Conservation (phyloP, 1,284 basidiomycete genomes). For the Microbotryum scabiosae region DNA sequence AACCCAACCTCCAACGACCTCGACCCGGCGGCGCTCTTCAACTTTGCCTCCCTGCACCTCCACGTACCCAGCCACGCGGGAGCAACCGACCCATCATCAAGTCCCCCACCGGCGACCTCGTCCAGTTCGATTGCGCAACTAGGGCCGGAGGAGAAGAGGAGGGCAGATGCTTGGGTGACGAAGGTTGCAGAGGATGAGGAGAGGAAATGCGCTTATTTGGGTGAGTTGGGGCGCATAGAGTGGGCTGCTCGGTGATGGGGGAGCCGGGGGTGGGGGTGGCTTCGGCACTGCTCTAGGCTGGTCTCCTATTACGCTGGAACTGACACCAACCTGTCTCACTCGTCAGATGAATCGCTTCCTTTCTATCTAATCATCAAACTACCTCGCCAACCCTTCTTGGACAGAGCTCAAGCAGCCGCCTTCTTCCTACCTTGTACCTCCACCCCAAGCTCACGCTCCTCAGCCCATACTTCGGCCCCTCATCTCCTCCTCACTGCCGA, state of each 20-base stretch:
- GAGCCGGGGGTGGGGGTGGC: too few relatives aligned
- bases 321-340: neutral
- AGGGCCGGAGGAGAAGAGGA: neutral
- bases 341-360: constrained; percentile 9
- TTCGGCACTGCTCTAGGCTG: neutral
- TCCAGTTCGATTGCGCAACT: neutral
- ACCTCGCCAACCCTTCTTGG: constrained; percentile 1
- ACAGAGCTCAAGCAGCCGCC: constrained; percentile 10
- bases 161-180: constrained; percentile 1
- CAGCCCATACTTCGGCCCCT: neutral
- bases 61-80: neutral
- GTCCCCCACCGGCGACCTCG: neutral
- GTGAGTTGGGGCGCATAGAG: neutral
- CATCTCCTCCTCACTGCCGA: constrained; percentile 15
- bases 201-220: neutral
- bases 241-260: neutral
- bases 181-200: neutral
- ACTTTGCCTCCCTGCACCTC: neutral
- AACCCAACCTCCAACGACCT: neutral
- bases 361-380: constrained; percentile 15
- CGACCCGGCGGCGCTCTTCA: constrained; percentile 1
- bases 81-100: neutral
- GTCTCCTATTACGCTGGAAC: neutral
- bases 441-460: too few relatives aligned
- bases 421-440: constrained; percentile 10